These are phyloP conservation scores for Amphibolis antarctica DNA, from an alignment of 106 monocot species.

Conservation along the genomic window DNA sequence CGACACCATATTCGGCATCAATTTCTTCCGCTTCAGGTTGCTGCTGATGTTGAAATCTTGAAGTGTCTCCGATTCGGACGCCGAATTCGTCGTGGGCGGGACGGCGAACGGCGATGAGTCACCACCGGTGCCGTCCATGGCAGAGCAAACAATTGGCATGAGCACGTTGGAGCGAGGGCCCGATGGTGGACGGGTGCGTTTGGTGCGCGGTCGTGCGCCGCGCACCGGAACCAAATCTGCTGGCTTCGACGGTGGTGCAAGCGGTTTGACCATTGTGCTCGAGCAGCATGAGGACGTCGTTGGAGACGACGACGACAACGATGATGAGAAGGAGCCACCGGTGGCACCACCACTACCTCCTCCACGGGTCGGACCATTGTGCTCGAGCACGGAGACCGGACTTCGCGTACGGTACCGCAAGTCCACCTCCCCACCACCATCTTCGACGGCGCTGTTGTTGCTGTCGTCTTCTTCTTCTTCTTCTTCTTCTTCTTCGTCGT, in stretches of 20 bases:
- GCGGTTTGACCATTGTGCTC: not conserved
- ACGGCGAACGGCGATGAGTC: not conserved
- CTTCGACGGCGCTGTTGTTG: not conserved
- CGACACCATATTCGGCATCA: slow-evolving; percentile 5
- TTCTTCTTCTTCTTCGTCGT: not conserved
- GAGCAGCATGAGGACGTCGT: slow-evolving; percentile 11
- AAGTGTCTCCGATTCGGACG: slow-evolving; percentile 18
- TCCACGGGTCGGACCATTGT: not conserved
- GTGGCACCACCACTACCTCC: not conserved
- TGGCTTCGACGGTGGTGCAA: not conserved
- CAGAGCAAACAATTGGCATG: not conserved
- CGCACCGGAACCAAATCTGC: not conserved
- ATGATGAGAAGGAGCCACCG: too few relatives aligned
- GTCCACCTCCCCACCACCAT: not conserved
- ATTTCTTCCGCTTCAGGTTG: not conserved
- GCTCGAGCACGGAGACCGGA: slow-evolving; percentile 52
- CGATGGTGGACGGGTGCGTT: slow-evolving; percentile 35
- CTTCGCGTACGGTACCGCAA: slow-evolving; percentile 42
- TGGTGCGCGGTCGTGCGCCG: slow-evolving; percentile 46
- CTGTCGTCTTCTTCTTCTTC: not conserved
- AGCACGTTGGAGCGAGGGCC: not conserved
- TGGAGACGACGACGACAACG: slow-evolving; percentile 14
- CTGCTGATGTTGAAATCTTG: slow-evolving; percentile 7
- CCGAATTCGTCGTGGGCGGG: slow-evolving; percentile 15
- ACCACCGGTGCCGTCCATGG: not conserved